phyloP scores from a whole-genome alignment of 352 stramenopile genomes.

The Phytophthora tubulina region DNA sequence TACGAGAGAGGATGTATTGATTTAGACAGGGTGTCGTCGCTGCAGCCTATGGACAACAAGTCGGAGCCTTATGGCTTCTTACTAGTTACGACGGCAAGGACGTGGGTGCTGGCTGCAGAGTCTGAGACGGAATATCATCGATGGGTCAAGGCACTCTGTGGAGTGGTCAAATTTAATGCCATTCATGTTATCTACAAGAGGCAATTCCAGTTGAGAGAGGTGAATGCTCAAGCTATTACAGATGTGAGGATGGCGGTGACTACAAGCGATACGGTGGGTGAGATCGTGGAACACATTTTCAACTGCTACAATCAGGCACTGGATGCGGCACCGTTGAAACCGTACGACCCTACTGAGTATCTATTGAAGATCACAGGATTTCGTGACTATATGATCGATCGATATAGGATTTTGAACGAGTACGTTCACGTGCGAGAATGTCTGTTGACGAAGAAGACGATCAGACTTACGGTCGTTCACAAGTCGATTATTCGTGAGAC shows the following conservation, averaged over 20 bases:
- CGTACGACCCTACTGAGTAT: constrained; percentile 82
- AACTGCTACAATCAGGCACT: constrained; percentile 85
- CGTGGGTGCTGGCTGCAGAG: constrained; percentile 77
- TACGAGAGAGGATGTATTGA: constrained; percentile 73
- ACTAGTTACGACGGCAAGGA: constrained; percentile 77
- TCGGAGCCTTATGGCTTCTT: constrained; percentile 72
- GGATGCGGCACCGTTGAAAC: constrained; percentile 68
- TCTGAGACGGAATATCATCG: constrained; percentile 75
- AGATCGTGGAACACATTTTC: constrained; percentile 88
- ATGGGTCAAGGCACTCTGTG: constrained; percentile 83
- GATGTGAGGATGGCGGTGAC: constrained; percentile 85
- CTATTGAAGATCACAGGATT: constrained; percentile 84
- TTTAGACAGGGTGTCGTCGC: constrained; percentile 74
- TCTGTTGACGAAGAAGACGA: constrained; percentile 82
- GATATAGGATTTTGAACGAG: constrained; percentile 79
- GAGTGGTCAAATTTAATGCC: constrained; percentile 74
- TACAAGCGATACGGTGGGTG: constrained; percentile 78
- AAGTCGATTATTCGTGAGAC: constrained; percentile 87
- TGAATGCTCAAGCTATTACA: constrained; percentile 80
- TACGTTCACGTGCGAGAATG: constrained; percentile 88
- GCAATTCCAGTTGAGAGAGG: constrained; percentile 81
- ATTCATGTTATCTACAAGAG: constrained; percentile 81
- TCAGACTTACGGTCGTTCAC: constrained; percentile 82
- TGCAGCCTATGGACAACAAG: constrained; percentile 70
- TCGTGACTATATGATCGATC: constrained; percentile 85